These are phyloP conservation scores for Adansonia gregorii DNA, from an alignment of 441 rosid genomes.

Conservation along the genomic window DNA sequence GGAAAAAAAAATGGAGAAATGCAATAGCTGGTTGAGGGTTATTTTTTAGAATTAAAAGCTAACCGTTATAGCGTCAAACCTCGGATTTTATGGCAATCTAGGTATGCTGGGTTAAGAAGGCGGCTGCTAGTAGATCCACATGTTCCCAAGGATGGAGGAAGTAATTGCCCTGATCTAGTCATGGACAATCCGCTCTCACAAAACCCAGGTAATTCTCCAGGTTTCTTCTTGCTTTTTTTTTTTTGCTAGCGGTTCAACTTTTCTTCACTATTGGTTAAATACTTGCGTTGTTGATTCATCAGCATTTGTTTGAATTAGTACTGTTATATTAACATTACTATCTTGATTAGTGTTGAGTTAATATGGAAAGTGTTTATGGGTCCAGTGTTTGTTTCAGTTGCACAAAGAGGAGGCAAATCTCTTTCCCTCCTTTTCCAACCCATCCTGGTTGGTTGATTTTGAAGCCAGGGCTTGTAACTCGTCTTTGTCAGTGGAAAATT, in stretches of 20 bases:
- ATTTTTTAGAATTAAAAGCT: background rate
- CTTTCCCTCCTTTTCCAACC: background rate
- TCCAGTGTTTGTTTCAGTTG: constrained; percentile 9
- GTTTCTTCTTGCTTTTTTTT: constrained; percentile 28
- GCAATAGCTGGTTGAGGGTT: background rate
- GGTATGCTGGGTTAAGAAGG: constrained; percentile 85
- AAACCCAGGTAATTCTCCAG: constrained; percentile 65
- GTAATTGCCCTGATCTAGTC: constrained; percentile 59
- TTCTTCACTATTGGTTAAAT: constrained; percentile 4
- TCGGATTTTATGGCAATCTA: constrained; percentile 27
- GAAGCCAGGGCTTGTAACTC: background rate
- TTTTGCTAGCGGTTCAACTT: background rate
- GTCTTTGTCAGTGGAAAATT: background rate
- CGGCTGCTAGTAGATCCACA: constrained; percentile 79
- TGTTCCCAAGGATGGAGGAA: constrained; percentile 58
- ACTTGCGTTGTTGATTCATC: background rate
- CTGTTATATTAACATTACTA: background rate
- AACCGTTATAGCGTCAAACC: background rate
- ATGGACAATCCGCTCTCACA: constrained; percentile 95
- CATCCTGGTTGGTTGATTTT: background rate
- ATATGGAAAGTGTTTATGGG: background rate
- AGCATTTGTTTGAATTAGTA: background rate
- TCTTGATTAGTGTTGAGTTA: background rate
- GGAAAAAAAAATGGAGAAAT: background rate
- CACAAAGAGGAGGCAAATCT: background rate